A percentile compares a stretch with the other conserved stretches of the same genome.
These are phyloP conservation scores for Sordariomycetes sp. DNA, from an alignment of 2,329 filamentous ascomycete genomes.

Conservation along the genomic window DNA sequence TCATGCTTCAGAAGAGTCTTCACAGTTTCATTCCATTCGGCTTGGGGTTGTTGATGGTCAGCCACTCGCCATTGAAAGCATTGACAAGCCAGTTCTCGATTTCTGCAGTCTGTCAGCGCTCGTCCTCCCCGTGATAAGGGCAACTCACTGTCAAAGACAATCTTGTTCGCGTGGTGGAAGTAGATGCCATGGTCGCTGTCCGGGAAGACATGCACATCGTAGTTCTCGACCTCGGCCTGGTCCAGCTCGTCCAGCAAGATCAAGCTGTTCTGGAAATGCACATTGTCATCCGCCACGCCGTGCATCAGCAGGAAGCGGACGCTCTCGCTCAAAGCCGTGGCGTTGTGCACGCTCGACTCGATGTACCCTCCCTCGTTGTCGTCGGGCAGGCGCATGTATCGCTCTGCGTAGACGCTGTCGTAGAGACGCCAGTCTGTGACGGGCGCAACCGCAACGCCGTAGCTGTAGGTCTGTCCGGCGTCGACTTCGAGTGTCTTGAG, in stretches of 20 bases:
- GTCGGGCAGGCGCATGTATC: conserved; percentile 94
- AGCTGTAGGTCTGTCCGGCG: conserved; percentile 81
- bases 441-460: conserved; percentile 95
- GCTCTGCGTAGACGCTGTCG: conserved; percentile 87
- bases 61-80: conserved; percentile 95
- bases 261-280: conserved; percentile 92
- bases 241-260: conserved; percentile 82
- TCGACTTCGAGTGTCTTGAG: conserved; percentile 92
- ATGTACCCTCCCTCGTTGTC: conserved; percentile 72
- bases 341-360: conserved; percentile 65
- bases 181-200: conserved; percentile 93
- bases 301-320: conserved; percentile 94
- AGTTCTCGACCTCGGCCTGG: conserved; percentile 74
- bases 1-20: no score
- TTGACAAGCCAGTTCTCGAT: conserved; percentile 88
- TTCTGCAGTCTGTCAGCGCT: conserved; percentile 38
- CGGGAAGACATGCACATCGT: conserved; percentile 93
- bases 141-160: conserved; percentile 85
- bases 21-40: conserved; percentile 21
- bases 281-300: conserved; percentile 93
- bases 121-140: neutral
- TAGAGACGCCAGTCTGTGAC: conserved; percentile 99
- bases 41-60: conserved; percentile 45
- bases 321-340: conserved; percentile 61
- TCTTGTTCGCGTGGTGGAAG: conserved; percentile 84